Base-by-base conservation (phyloP, 352 stramenopile species). In the Pythium dissimile region DNA sequence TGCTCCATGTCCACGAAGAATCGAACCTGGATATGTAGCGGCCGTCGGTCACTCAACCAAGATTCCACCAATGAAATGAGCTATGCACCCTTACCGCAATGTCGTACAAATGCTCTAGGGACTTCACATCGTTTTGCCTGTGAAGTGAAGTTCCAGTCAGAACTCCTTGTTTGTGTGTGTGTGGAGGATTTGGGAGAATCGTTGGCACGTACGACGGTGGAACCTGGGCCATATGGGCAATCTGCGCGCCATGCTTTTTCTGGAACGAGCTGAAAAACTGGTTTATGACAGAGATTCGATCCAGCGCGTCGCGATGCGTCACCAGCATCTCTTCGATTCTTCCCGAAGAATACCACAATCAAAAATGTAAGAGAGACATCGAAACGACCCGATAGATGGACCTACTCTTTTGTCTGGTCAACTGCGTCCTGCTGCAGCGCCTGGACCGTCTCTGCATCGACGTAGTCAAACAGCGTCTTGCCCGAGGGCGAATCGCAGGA, bases 1-100 rank as follows among this genome's bases (percentile, higher is more conserved):
- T 94, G 84, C 71, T 94, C 84, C 82, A 92, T 94, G 54, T 94
- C 83, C 35, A 94, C 81, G 46, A 92, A 94, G 48, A 89, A 91
- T 15, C 67, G 73, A 26, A 93, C 80, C 79, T 86, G 21, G 30
- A 10, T 18, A 47, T 16, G 38, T 28, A 44, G 18, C 48, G 15
- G 31, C n/a, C n/a, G n/a, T n/a, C n/a, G n/a, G n/a, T n/a, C n/a
- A n/a, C n/a, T n/a, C n/a, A n/a, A n/a, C n/a, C n/a, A n/a, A n/a
- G n/a, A n/a, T n/a, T n/a, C n/a, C n/a, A n/a, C n/a, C n/a, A n/a
- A n/a, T n/a, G n/a, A n/a, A n/a, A n/a, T n/a, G n/a, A n/a, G n/a
- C n/a, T n/a, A n/a, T n/a, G 60, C 34, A 9, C 35, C 23, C 7
- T n/a, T 12, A 86, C 75, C 30, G 75, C 71, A 21, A 54, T 49